Evolutionary conservation across 2,329 filamentous ascomycete genomes (phyloP), one percentile per base, ranked within the genome.

Genomic region (Fusarium sp.): DNA sequence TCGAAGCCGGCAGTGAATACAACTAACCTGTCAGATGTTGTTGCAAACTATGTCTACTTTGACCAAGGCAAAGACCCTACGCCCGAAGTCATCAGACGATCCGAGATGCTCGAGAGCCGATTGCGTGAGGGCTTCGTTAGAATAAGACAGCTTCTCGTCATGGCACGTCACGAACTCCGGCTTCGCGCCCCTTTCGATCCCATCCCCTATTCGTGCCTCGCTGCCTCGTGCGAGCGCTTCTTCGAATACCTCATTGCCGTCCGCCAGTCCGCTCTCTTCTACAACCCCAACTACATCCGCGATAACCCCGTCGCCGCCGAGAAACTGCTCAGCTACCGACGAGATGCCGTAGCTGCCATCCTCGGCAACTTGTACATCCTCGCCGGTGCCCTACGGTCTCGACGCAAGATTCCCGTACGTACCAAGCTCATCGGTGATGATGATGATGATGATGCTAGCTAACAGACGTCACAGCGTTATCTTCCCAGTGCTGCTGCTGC

Each of bases 41-140:
- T 85, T 14, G 80, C 80, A 33, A 81, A 79, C 62, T 87, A 87
- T 51, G 80, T 87, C 23, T 87, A 87, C 68, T 86, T 86, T 63
- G 79, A 84, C 47, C 75, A 81, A 52, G 82, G 82, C 32, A 72
- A 82, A 35, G 78, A 80, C 35, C 84, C 84, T 6, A 81, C 79
- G 0, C 70, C 77, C 15, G 77, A 80, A 59, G 82, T 85, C 55
- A 77, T 87, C 13, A 73, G 76, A 53, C 72, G 76, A 19, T 86
- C 84, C 7, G 83, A 87, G 70, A 80, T 84, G 68, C 78, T 86
- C 3, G 84, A 87, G 70, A 84, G 82, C 11, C 79, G 82, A 27
- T 73, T 87, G n/a, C 77, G 84, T 37, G 84, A 87, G 73, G 83
- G 83, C 4, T 86, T 87, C 44, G 81, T 86, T 7, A 75, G 84